phyloP scores from a whole-genome alignment of 2,329 filamentous ascomycete genomes.

The Pseudophaeomoniella oleicola region DNA sequence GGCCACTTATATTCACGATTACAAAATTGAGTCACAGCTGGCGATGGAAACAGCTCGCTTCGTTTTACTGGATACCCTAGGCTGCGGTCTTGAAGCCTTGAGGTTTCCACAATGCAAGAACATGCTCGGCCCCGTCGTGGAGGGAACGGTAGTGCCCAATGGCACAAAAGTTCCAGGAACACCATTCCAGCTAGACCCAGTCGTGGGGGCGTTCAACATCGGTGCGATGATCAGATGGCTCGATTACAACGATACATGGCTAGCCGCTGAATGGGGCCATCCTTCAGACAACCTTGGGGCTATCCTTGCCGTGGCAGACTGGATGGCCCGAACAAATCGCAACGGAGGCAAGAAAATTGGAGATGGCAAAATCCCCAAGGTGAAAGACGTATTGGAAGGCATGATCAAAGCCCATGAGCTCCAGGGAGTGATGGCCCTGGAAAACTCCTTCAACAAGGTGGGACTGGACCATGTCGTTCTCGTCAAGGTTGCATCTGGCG shows the following conservation, averaged over 20 bases:
- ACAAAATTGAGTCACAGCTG: slow-evolving; percentile 77
- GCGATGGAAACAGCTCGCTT: slow-evolving; percentile 93
- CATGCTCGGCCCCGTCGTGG: slow-evolving; percentile 80
- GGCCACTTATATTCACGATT: slow-evolving; percentile 86
- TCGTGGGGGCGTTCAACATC: slow-evolving; percentile 97
- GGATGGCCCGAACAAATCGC: slow-evolving; percentile 88
- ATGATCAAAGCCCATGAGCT: slow-evolving; percentile 99
- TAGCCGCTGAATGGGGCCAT: slow-evolving; percentile 97
- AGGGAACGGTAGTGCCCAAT: slow-evolving; percentile 81
- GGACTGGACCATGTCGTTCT: slow-evolving; percentile 94
- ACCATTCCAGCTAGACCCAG: slow-evolving; percentile 82
- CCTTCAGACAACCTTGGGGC: slow-evolving; percentile 96
- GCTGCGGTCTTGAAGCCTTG: slow-evolving; percentile 89
- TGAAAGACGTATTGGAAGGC: slow-evolving; percentile 82
- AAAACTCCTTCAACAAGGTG: slow-evolving; percentile 99
- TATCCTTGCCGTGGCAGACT: slow-evolving; percentile 92
- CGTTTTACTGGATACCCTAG: slow-evolving; percentile 92
- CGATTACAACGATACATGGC: slow-evolving; percentile 99
- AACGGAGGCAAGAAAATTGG: slow-evolving; percentile 56
- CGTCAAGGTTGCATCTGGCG: slow-evolving; percentile 92
- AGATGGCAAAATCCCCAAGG: slow-evolving; percentile 65
- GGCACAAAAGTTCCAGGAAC: slow-evolving; percentile 86
- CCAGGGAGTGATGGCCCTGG: slow-evolving; percentile 86
- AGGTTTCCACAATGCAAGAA: slow-evolving; percentile 94
- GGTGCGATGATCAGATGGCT: slow-evolving; percentile 98